Conservation (phyloP, 768 basidiomycete species). For the Tulasnella sp. region DNA sequence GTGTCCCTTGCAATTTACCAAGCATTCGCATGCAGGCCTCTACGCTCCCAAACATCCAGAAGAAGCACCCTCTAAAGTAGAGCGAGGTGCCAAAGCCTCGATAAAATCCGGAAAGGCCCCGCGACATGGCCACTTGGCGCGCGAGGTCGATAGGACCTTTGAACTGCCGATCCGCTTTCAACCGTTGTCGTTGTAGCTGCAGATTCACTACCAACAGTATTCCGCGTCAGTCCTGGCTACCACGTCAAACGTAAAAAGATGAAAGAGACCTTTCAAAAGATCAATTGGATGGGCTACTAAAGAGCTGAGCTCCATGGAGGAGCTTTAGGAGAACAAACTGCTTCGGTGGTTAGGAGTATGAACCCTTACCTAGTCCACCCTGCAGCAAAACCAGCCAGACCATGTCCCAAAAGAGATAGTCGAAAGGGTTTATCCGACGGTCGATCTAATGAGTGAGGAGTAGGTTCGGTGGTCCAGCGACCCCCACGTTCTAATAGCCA, state of each 20-base stretch:
- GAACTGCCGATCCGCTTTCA: conserved; percentile 38
- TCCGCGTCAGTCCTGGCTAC: conserved; percentile 8
- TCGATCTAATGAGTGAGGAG: conserved; percentile 24
- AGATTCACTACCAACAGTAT: conserved; percentile 43
- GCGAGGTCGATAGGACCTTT: conserved; percentile 57
- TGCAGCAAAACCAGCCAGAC: conserved; percentile 53
- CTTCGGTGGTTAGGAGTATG: not conserved
- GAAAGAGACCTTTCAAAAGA: conserved; percentile 50
- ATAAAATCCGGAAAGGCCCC: conserved; percentile 60
- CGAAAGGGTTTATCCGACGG: conserved; percentile 32
- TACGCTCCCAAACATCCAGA: conserved; percentile 67
- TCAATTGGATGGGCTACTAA: conserved; percentile 68
- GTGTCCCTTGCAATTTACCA: conserved; percentile 43
- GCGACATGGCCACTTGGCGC: conserved; percentile 46
- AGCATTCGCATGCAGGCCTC: conserved; percentile 56
- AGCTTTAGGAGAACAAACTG: not conserved
- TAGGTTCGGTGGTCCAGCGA: conserved; percentile 42
- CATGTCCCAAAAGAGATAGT: conserved; percentile 53
- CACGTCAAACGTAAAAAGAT: conserved; percentile 18
- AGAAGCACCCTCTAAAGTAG: conserved; percentile 61
- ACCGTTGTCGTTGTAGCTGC: conserved; percentile 51
- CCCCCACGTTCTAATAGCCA: conserved; percentile 33
- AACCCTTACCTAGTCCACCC: conserved; percentile 50
- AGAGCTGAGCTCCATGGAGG: conserved; percentile 34
- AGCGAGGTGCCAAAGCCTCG: conserved; percentile 64